A percentile compares a stretch with the other conserved stretches of the same genome.
These are phyloP conservation scores for Hsuehochloa calcarea DNA, from an alignment of 176 grass and related monocot species.

Conservation along the genomic window DNA sequence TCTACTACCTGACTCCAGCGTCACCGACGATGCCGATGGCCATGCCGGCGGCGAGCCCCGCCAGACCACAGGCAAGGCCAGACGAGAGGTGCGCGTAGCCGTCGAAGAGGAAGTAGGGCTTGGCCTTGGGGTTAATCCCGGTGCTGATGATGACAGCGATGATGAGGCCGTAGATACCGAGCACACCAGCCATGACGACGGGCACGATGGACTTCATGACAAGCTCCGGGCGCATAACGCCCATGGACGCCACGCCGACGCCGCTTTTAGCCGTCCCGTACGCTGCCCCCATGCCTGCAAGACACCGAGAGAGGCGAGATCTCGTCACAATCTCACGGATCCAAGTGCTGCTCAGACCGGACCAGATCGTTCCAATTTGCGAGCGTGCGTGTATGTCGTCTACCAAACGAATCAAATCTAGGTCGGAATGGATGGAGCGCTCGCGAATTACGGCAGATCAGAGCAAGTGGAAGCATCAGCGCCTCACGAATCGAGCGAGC, in stretches of 20 bases:
- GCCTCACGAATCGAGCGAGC: neutral
- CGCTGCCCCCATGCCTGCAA: slow-evolving; percentile 66
- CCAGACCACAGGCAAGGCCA: slow-evolving; percentile 62
- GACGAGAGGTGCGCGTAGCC: slow-evolving; percentile 66
- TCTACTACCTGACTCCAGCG: slow-evolving; percentile 57
- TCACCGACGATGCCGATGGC: slow-evolving; percentile 72
- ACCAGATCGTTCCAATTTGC: neutral
- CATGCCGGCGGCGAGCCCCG: slow-evolving; percentile 62
- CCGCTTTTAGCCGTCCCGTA: slow-evolving; percentile 73
- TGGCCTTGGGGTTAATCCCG: slow-evolving; percentile 78
- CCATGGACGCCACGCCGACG: slow-evolving; percentile 68
- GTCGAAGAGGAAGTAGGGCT: slow-evolving; percentile 69
- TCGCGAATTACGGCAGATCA: neutral
- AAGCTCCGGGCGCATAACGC: slow-evolving; percentile 70
- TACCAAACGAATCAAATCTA: neutral
- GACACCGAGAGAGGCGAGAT: neutral
- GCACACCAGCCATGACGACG: slow-evolving; percentile 75
- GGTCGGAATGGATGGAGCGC: neutral
- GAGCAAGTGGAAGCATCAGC: neutral
- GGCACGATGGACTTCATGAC: slow-evolving; percentile 80
- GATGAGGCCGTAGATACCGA: slow-evolving; percentile 72
- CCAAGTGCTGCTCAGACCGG: neutral
- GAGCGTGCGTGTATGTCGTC: neutral
- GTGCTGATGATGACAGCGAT: slow-evolving; percentile 75
- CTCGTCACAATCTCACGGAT: slow-evolving; percentile 17